These are phyloP conservation scores for Leccinum incarnatum DNA, from an alignment of 768 basidiomycete species.

Conservation along the genomic window DNA sequence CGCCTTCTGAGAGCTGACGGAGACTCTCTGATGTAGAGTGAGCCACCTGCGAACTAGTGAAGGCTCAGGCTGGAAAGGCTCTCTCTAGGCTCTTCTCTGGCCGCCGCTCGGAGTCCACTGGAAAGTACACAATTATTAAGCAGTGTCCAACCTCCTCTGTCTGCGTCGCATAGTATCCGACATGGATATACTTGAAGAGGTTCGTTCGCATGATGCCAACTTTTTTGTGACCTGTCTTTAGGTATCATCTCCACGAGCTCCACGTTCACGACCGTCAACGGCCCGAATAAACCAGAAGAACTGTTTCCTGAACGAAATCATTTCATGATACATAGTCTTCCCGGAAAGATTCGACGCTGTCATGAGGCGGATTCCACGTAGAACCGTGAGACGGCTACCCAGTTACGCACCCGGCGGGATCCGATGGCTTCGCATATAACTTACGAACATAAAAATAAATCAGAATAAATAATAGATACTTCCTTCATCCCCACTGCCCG, in stretches of 20 bases:
- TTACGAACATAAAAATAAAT: no score
- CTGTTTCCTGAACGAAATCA: not conserved
- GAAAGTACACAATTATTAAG: not conserved
- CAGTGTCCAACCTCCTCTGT: not conserved
- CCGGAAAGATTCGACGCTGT: not conserved
- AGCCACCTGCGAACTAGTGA: not conserved
- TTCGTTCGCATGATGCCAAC: no score
- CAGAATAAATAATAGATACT: no score
- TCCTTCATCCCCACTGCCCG: no score
- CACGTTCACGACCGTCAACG: not conserved
- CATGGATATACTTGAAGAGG: no score
- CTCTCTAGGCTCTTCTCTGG: not conserved
- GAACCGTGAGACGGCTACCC: not conserved
- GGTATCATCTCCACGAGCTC: not conserved
- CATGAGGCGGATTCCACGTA: not conserved
- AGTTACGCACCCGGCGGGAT: no score
- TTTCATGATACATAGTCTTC: not conserved
- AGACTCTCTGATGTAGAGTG: not conserved
- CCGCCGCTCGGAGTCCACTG: not conserved
- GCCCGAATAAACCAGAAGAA: not conserved
- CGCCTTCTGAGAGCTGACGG: not conserved
- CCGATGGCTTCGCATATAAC: no score
- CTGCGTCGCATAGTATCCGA: not conserved
- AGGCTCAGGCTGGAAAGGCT: not conserved
- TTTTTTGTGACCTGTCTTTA: no score